phyloP scores from a whole-genome alignment of 257 asterid species.

The Ophiorrhiza pumila region DNA sequence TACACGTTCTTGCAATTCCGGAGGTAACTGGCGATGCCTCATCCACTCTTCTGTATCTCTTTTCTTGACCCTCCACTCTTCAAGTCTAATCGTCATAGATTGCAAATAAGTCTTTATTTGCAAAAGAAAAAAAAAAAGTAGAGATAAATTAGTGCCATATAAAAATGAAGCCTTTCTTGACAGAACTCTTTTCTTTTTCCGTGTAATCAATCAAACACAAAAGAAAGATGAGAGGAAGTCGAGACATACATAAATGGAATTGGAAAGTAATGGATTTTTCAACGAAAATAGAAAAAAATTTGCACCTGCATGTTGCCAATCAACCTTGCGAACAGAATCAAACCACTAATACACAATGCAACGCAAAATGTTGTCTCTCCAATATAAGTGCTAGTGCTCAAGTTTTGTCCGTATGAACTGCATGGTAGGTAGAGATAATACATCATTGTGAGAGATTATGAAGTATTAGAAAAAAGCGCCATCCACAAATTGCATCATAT shows the following conservation, averaged over 20 bases:
- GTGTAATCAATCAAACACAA: neutral
- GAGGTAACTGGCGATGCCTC: conserved; percentile 96
- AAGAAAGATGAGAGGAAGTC: neutral
- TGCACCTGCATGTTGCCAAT: conserved; percentile 96
- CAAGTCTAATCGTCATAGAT: conserved; percentile 91
- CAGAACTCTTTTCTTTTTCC: neutral
- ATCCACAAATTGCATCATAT: neutral
- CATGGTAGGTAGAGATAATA: conserved; percentile 21
- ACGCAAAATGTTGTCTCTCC: conserved; percentile 87
- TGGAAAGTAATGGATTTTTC: neutral
- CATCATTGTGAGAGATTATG: conserved; percentile 6
- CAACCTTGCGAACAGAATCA: conserved; percentile 76
- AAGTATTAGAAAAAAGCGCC: neutral
- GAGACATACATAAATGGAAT: neutral
- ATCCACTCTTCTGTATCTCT: conserved; percentile 98
- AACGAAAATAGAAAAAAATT: neutral
- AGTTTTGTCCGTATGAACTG: conserved; percentile 93
- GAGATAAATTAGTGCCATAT: conserved; percentile 4
- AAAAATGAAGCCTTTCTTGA: neutral
- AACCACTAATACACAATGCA: conserved; percentile 63
- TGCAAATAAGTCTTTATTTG: conserved; percentile 66
- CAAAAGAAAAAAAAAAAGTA: conserved; percentile 13
- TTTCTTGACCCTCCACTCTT: conserved; percentile 90
- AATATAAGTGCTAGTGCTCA: conserved; percentile 77
- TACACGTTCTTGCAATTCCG: conserved; percentile 81